A percentile compares a stretch with the other conserved stretches of the same genome.
These are phyloP conservation scores for Hypericum androsaemum DNA, from an alignment of 345 rosid species.

Conservation along the genomic window DNA sequence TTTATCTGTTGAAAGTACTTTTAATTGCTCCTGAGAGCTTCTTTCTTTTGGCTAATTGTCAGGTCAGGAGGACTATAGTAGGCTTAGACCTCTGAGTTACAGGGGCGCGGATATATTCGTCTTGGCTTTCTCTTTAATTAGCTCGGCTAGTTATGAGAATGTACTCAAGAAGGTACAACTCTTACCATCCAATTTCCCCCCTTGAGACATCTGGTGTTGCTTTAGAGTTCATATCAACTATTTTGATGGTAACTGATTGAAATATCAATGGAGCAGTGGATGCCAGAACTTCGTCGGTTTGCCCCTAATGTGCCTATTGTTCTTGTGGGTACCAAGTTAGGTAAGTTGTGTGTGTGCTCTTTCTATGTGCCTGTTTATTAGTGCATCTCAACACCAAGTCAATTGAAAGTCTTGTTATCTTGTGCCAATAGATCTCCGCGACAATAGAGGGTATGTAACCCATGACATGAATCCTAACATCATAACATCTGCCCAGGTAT, in stretches of 20 bases:
- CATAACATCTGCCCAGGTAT: constrained; percentile 70
- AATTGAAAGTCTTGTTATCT: background rate
- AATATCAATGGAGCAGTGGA: constrained; percentile 51
- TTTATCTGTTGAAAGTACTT: background rate
- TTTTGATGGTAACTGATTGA: constrained; percentile 7
- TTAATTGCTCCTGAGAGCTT: constrained; percentile 7
- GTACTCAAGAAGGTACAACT: constrained; percentile 78
- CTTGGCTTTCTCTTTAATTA: constrained; percentile 83
- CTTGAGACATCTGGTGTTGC: background rate
- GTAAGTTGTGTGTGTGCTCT: constrained; percentile 21
- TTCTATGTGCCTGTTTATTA: background rate
- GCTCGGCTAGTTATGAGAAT: constrained; percentile 94
- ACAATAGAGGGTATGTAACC: constrained; percentile 53
- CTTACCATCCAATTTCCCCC: constrained; percentile 12
- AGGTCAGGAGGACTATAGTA: constrained; percentile 99
- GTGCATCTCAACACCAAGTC: background rate
- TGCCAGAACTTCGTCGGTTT: constrained; percentile 94
- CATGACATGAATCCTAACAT: constrained; percentile 60
- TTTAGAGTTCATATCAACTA: constrained; percentile 8
- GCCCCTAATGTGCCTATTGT: constrained; percentile 95
- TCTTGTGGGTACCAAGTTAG: constrained; percentile 93
- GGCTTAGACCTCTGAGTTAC: constrained; percentile 94
- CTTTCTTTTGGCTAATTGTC: constrained; percentile 12
- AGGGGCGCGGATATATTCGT: constrained; percentile 94
- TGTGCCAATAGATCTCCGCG: constrained; percentile 60